Conservation (phyloP, 2,329 filamentous ascomycete genomes). For the Fusarium vanettenii region DNA sequence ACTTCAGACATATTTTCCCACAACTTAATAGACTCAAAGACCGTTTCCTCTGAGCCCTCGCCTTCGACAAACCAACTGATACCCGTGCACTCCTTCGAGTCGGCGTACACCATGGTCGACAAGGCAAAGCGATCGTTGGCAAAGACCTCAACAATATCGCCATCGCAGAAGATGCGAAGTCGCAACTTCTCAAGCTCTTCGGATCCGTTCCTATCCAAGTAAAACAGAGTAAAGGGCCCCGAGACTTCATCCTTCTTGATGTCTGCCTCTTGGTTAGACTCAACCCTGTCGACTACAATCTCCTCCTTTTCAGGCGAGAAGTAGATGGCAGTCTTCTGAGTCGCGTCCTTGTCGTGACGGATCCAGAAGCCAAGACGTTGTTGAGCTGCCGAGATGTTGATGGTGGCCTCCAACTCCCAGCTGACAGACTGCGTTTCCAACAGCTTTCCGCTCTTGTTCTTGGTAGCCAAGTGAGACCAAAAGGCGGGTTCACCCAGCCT, state of each 20-base stretch:
- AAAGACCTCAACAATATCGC: constrained; percentile 42
- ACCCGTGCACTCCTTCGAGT: constrained; percentile 20
- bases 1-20: constrained; percentile 38
- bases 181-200: constrained; percentile 37
- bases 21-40: constrained; percentile 36
- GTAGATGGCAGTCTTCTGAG: constrained; percentile 50
- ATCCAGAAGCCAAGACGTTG: constrained; percentile 38
- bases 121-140: constrained; percentile 44
- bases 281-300: constrained; percentile 53
- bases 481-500: constrained; percentile 18
- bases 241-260: constrained; percentile 50
- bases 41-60: background rate
- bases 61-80: constrained; percentile 43
- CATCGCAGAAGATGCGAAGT: constrained; percentile 41
- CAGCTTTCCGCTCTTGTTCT: background rate
- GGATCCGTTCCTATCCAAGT: background rate
- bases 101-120: constrained; percentile 42
- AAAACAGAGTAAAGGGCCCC: constrained; percentile 61
- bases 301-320: constrained; percentile 53
- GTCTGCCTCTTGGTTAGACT: constrained; percentile 45
- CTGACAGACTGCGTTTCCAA: constrained; percentile 3
- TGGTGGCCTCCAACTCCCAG: constrained; percentile 43
- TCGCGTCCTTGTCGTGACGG: constrained; percentile 41
- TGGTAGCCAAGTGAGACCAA: constrained; percentile 15
- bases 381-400: constrained; percentile 24